These are phyloP conservation scores for Penicillium paneum DNA, from an alignment of 2,329 filamentous ascomycete genomes.

Conservation along the genomic window DNA sequence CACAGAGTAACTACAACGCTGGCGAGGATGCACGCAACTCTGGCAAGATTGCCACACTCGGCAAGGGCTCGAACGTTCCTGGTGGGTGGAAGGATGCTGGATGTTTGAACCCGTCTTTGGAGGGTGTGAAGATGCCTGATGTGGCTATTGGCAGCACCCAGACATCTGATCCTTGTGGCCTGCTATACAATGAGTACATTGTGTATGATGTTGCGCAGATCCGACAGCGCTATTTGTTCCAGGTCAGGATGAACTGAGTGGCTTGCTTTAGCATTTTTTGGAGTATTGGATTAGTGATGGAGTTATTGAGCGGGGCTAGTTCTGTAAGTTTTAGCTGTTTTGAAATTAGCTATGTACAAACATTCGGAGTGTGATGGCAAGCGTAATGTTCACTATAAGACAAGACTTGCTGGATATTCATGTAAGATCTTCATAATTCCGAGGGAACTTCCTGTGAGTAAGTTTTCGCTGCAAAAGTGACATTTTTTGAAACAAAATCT, in stretches of 20 bases:
- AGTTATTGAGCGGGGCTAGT: background rate
- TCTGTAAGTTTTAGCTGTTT: too few species aligned
- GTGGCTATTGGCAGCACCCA: constrained; percentile 6
- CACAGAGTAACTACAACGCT: constrained; percentile 58
- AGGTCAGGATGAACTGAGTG: constrained; percentile 37
- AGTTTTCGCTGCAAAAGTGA: too few species aligned
- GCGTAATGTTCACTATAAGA: too few species aligned
- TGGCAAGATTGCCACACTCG: constrained; percentile 66
- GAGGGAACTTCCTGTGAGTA: too few species aligned
- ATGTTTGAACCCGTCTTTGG: constrained; percentile 61
- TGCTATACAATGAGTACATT: constrained; percentile 49
- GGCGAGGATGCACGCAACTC: constrained; percentile 59
- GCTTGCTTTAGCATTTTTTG: background rate
- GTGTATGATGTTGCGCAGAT: constrained; percentile 51
- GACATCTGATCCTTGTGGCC: background rate
- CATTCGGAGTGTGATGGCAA: too few species aligned
- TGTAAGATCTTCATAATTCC: too few species aligned
- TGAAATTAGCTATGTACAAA: too few species aligned
- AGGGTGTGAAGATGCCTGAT: constrained; percentile 63
- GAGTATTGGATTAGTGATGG: background rate
- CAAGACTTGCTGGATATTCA: too few species aligned
- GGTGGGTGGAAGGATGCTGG: constrained; percentile 71
- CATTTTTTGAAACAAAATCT: too few species aligned
- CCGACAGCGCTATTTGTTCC: constrained; percentile 45
- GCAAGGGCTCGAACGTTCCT: constrained; percentile 64